phyloP scores from a whole-genome alignment of 1,284 basidiomycete genomes.

The Rhodotorula sp. region DNA sequence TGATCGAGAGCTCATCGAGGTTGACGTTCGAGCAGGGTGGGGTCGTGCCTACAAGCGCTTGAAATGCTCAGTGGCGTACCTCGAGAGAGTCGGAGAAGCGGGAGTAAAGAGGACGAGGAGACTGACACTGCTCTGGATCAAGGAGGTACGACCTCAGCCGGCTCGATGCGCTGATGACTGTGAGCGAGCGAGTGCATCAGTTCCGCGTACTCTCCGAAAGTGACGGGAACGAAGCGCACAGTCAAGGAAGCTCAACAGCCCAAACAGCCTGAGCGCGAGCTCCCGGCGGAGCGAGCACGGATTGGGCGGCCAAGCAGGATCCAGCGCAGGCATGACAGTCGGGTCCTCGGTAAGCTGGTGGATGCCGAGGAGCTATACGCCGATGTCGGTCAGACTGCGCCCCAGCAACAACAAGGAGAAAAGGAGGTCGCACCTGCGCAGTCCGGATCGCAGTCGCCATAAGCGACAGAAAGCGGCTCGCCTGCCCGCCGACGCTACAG shows the following conservation, averaged over 20 bases:
- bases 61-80: background rate
- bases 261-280: constrained; percentile 27
- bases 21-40: constrained; percentile 36
- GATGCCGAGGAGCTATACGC: constrained; percentile 21
- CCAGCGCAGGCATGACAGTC: constrained; percentile 36
- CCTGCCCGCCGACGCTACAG: constrained; percentile 18
- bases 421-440: constrained; percentile 10
- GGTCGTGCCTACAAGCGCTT: constrained; percentile 6
- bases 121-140: constrained; percentile 23
- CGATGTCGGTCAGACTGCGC: background rate
- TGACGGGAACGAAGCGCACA: background rate
- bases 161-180: constrained; percentile 31
- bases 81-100: background rate
- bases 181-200: background rate
- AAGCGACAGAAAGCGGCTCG: constrained; percentile 22
- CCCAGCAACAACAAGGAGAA: background rate
- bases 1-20: constrained; percentile 30
- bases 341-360: constrained; percentile 33
- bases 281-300: constrained; percentile 29
- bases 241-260: constrained; percentile 25
- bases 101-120: background rate
- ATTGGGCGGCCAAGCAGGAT: constrained; percentile 32
- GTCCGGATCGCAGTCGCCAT: constrained; percentile 23
- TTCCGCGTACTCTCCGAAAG: accelerated
- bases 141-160: constrained; percentile 30